A percentile compares a stretch with the other conserved stretches of the same genome.
Evolutionary conservation across 441 rosid species (phyloP).

Genomic region (Populus tomentosa): DNA sequence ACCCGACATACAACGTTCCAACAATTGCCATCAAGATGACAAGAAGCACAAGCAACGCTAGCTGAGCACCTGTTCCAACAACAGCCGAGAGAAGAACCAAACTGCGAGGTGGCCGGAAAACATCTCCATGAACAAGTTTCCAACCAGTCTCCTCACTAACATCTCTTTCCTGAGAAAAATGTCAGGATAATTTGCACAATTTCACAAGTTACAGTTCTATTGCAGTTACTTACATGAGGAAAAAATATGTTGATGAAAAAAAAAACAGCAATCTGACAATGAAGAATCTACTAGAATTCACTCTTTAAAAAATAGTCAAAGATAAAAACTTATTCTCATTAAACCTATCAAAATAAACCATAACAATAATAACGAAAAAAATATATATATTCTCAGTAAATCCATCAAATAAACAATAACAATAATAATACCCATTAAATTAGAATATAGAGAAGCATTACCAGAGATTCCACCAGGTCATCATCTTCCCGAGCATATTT

Average conservation of each 20-base stretch:
- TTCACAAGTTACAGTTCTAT: neutral
- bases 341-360: no score
- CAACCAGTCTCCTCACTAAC: conserved; percentile 97
- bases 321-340: neutral
- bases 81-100: conserved; percentile 80
- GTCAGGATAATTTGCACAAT: neutral
- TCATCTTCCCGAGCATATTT: conserved; percentile 98
- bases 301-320: neutral
- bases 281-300: neutral
- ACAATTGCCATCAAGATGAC: conserved; percentile 93
- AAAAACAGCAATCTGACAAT: neutral
- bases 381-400: neutral
- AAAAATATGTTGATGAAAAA: neutral
- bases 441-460: conserved; percentile 21
- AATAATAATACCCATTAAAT: neutral
- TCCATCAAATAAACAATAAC: neutral
- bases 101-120: conserved; percentile 72
- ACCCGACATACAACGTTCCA: conserved; percentile 92
- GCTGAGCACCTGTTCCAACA: conserved; percentile 97
- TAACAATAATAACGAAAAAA: no score
- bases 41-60: conserved; percentile 87
- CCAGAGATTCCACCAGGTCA: conserved; percentile 93
- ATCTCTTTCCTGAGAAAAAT: conserved; percentile 72
- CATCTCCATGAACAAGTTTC: conserved; percentile 99
- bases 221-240: neutral